Percentiles rank a stretch among this genome's conserved stretches.
Evolutionary conservation across 2,329 filamentous ascomycete genomes (phyloP).

Genomic region (Cladosporium cucumerinum): DNA sequence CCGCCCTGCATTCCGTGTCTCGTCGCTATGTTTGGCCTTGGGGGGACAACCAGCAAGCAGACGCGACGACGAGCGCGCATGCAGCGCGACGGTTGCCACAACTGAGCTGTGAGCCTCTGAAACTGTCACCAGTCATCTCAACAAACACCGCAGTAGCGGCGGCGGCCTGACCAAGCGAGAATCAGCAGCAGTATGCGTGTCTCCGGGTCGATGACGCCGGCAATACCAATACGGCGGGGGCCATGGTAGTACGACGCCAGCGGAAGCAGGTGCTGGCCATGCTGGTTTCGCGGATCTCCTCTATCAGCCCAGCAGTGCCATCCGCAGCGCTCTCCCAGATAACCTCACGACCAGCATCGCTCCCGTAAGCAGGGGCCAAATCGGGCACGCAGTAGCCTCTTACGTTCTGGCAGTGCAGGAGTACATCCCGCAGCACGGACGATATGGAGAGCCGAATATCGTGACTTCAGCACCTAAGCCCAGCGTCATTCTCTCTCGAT

Average conservation of each 20-base stretch:
- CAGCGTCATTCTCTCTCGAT: slow-evolving; percentile 20
- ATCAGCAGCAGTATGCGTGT: not conserved
- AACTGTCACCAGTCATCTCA: slow-evolving; percentile 12
- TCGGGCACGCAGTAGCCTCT: slow-evolving; percentile 13
- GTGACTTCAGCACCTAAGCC: slow-evolving; percentile 24
- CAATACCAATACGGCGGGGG: slow-evolving; percentile 14
- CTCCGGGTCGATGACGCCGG: slow-evolving; percentile 15
- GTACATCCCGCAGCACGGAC: slow-evolving; percentile 20
- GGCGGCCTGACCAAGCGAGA: not conserved
- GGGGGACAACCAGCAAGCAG: slow-evolving; percentile 4
- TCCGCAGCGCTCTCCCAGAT: not conserved
- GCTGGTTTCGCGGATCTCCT: slow-evolving; percentile 16
- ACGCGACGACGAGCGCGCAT: not conserved
- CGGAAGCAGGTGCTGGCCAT: slow-evolving; percentile 1
- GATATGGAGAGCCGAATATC: slow-evolving; percentile 30
- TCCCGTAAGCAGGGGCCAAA: slow-evolving; percentile 17
- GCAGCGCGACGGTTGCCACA: slow-evolving; percentile 14
- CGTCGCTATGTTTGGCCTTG: slow-evolving; percentile 15
- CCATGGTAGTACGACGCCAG: not conserved
- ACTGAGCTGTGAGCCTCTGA: not conserved
- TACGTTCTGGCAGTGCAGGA: slow-evolving; percentile 13
- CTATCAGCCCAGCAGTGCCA: slow-evolving; percentile 12
- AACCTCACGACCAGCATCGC: slow-evolving; percentile 15
- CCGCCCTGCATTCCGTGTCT: slow-evolving; percentile 15
- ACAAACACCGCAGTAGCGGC: slow-evolving; percentile 8